Conservation (phyloP, 495 filamentous ascomycete species). For the Penicillium soppii region DNA sequence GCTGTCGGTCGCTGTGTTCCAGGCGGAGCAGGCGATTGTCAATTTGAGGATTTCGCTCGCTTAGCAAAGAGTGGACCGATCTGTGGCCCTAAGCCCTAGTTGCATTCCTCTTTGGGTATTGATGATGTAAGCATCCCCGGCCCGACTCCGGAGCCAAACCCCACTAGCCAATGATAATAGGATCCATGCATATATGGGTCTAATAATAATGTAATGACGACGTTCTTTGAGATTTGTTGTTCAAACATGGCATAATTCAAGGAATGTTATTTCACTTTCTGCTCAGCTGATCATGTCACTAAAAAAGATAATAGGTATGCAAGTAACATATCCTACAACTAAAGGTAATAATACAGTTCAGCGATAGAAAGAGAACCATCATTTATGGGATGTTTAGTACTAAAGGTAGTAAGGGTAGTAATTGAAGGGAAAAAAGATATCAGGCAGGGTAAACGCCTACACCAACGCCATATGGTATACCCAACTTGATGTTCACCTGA, state of each 20-base stretch:
- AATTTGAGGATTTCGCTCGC: slow-evolving; percentile 49
- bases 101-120: slow-evolving; percentile 13
- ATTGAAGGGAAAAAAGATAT: too few relatives aligned
- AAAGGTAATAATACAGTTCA: background rate
- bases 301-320: background rate
- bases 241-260: background rate
- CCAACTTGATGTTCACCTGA: background rate
- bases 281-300: background rate
- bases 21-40: slow-evolving; percentile 41
- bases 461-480: too few relatives aligned
- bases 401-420: too few relatives aligned
- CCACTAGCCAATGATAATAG: slow-evolving; percentile 3
- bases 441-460: too few relatives aligned
- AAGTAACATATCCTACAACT: too few relatives aligned
- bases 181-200: too few relatives aligned
- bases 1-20: slow-evolving; percentile 48
- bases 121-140: slow-evolving; percentile 11
- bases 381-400: too few relatives aligned
- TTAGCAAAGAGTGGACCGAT: slow-evolving; percentile 42
- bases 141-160: too few relatives aligned
- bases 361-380: background rate
- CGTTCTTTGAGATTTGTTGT: background rate
- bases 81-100: slow-evolving; percentile 41
- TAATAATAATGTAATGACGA: too few relatives aligned
- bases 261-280: background rate